Evolutionary conservation across 352 stramenopile species (phyloP), one percentile per base, ranked within the genome.

Genomic region (Pythium biforme): DNA sequence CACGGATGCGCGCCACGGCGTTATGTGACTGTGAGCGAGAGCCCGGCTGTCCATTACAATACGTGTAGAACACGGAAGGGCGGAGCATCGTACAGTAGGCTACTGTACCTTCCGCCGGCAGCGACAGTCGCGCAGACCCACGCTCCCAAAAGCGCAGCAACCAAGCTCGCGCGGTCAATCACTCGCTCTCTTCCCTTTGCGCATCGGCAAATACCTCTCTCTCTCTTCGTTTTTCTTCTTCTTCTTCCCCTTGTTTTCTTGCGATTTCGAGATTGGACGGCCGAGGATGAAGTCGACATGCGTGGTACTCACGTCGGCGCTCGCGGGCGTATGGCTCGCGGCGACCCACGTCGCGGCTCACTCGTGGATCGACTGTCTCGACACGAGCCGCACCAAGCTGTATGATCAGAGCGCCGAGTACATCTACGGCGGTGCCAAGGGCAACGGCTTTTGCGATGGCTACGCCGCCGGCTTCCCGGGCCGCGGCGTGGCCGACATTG

Each of bases 401-500:
- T 89, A 91, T 53, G 74, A 89, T 50, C 64, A 85, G 50, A 86
- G 77, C 55, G 71, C 64, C 15, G 71, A 75, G 40, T 90, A 89
- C 65, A 89, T 90, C 60, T 90, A 76, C 47, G 77, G 78, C 33
- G 81, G 81, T 27, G 59, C 75, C 25, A 74, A 79, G 14, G 77
- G 76, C 43, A 85, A 89, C 39, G 80, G 79, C 25, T 87, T 87
- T 59, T 91, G 81, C 60, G 70, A 79, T n/a, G 81, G 81, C 50
- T 91, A 89, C 26, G 77, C 74, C 27, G 76, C 78, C 0, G 79
- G 78, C 15, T 90, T 84, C 57, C 77, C 77, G 0, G 81, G 79
- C 6, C 81, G 79, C 33, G 81, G 81, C 40, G 64, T 75, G 33
- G 68, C 60, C 15, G 68, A 81, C 54, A 88, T 88, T 34, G 80